A percentile compares a stretch with the other conserved stretches of the same genome.
These are phyloP conservation scores for Zancudomyces culisetae DNA, from an alignment of 371 early-diverging fungal species.

Conservation along the genomic window DNA sequence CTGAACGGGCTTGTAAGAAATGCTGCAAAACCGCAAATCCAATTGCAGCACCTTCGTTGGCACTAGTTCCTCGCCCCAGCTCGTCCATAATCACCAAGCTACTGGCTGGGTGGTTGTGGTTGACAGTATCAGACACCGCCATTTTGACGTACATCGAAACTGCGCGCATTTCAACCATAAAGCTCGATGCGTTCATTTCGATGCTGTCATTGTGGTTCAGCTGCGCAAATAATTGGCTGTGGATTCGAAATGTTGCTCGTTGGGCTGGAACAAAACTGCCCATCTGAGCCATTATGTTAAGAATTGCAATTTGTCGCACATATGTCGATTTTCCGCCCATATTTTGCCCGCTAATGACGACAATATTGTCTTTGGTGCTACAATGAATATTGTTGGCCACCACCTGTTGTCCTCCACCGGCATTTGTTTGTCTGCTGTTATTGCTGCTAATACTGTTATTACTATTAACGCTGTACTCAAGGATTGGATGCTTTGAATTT, in stretches of 20 bases:
- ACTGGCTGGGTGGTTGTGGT: too few species aligned
- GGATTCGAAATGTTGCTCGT: slow-evolving; percentile 57
- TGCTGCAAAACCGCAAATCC: slow-evolving; percentile 16
- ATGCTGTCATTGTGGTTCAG: slow-evolving; percentile 51
- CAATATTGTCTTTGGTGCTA: slow-evolving; percentile 41
- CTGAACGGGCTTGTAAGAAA: slow-evolving; percentile 7
- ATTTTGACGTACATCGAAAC: slow-evolving; percentile 63
- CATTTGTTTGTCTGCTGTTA: too few species aligned
- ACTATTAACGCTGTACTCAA: slow-evolving; percentile 39
- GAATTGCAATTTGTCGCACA: slow-evolving; percentile 68
- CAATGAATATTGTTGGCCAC: slow-evolving; percentile 68
- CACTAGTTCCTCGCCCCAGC: slow-evolving; percentile 21
- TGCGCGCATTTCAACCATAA: slow-evolving; percentile 85
- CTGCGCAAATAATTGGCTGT: slow-evolving; percentile 45
- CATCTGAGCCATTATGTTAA: slow-evolving; percentile 87
- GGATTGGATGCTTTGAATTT: slow-evolving; percentile 63
- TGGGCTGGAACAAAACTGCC: slow-evolving; percentile 83
- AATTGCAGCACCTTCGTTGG: slow-evolving; percentile 14
- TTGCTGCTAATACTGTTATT: too few species aligned
- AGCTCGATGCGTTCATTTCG: slow-evolving; percentile 53
- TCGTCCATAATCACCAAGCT: slow-evolving; percentile 23
- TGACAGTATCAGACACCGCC: too few species aligned
- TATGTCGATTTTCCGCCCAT: slow-evolving; percentile 96
- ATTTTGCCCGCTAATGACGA: slow-evolving; percentile 92
- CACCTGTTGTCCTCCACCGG: slow-evolving; percentile 26